Evolutionary conservation across 2,329 filamentous ascomycete species (phyloP).

Genomic region (Penicillium sp.): DNA sequence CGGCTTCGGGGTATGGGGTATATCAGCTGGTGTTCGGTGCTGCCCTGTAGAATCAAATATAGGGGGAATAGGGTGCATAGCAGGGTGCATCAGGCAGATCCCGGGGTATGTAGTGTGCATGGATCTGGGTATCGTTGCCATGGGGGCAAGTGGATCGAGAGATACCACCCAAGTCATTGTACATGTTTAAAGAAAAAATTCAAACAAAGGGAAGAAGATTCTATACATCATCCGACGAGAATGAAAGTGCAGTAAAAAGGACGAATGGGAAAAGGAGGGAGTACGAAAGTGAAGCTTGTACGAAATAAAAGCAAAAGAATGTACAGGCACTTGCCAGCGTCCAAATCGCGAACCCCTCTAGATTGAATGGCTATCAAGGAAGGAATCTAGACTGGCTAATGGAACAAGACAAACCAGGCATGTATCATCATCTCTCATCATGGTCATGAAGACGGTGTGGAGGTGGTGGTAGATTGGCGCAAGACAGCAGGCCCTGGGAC

Average conservation of each 20-base stretch:
- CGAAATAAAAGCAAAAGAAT: slow-evolving; percentile 5
- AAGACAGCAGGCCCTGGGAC: slow-evolving; percentile 24
- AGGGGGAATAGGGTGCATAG: background rate
- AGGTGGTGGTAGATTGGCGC: slow-evolving; percentile 41
- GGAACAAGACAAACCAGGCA: slow-evolving; percentile 33
- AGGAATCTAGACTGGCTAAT: slow-evolving; percentile 38
- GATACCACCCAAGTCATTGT: slow-evolving; percentile 1
- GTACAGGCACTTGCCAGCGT: slow-evolving; percentile 9
- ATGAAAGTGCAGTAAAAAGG: background rate
- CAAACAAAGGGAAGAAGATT: background rate
- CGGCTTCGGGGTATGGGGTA: background rate
- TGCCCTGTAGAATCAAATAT: background rate
- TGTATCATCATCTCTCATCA: slow-evolving; percentile 49
- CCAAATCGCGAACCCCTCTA: slow-evolving; percentile 26
- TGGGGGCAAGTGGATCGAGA: background rate
- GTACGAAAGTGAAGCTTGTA: background rate
- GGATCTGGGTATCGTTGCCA: background rate
- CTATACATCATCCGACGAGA: slow-evolving; percentile 14
- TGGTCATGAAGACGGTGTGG: slow-evolving; percentile 45
- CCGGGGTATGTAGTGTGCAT: background rate
- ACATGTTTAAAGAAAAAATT: background rate
- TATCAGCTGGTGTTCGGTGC: background rate
- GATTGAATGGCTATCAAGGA: slow-evolving; percentile 35
- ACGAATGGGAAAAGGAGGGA: background rate
- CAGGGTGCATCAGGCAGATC: background rate